A percentile compares a stretch with the other conserved stretches of the same genome.
Conservation (phyloP, 495 filamentous ascomycete species). For the Hyaloscypha variabilis region DNA sequence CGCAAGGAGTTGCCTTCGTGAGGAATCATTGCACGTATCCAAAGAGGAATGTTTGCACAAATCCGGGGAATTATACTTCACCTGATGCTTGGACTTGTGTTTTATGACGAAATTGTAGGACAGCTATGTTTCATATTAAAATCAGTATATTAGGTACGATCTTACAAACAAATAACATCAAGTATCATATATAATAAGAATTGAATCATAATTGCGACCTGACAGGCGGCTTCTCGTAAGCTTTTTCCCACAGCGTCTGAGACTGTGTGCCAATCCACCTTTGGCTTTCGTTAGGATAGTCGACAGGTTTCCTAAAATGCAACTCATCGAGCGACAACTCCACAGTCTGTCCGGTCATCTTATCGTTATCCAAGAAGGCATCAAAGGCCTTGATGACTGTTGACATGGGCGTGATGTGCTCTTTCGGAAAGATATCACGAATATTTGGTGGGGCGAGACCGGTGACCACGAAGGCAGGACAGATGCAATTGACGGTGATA, state of each 20-base stretch:
- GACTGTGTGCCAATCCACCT: not conserved
- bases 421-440: conserved; percentile 35
- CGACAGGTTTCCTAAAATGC: not conserved
- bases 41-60: conserved; percentile 22
- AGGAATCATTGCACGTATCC: conserved; percentile 43
- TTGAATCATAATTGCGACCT: not conserved
- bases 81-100: conserved; percentile 28
- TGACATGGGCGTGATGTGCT: conserved; percentile 43
- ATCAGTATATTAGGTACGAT: no score
- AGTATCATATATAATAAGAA: not conserved
- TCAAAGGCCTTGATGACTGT: conserved; percentile 40
- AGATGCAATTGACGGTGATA: conserved; percentile 43
- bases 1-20: conserved; percentile 35
- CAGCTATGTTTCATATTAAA: no score
- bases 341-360: not conserved
- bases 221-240: not conserved
- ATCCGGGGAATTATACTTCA: conserved; percentile 15
- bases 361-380: not conserved
- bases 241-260: not conserved
- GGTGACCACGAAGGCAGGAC: conserved; percentile 41
- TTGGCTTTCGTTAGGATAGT: not conserved
- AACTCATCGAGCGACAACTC: not conserved
- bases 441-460: conserved; percentile 39
- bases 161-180: no score
- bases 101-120: not conserved